phyloP scores from a whole-genome alignment of 352 stramenopile genomes.

The Globisporangium iwayamae region DNA sequence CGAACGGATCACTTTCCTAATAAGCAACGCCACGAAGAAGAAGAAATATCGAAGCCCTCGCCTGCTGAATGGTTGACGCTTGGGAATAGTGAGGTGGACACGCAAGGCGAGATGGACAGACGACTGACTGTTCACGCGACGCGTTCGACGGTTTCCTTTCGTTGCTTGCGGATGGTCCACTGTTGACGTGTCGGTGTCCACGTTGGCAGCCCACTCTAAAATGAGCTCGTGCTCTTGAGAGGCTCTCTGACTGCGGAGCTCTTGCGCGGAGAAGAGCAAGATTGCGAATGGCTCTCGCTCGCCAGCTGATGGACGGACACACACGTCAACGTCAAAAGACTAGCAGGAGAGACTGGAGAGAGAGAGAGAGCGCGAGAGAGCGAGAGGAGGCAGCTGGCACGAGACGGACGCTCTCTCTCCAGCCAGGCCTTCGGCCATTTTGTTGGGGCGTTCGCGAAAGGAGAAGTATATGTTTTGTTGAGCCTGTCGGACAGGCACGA shows the following conservation, averaged over 20 bases:
- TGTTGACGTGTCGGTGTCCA: too few species aligned
- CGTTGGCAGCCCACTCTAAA: too few species aligned
- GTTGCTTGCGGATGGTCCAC: too few species aligned
- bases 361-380: not conserved
- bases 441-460: not conserved
- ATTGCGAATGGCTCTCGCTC: not conserved
- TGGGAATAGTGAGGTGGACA: not conserved
- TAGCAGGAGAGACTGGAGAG: not conserved
- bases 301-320: not conserved
- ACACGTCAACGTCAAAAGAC: not conserved
- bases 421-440: not conserved
- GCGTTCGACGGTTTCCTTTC: not conserved
- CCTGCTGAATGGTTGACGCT: not conserved
- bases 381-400: not conserved
- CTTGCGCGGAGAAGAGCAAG: not conserved
- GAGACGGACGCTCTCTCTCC: not conserved
- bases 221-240: too few species aligned
- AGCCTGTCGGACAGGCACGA: slow-evolving; percentile 1
- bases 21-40: not conserved
- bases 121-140: not conserved
- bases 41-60: not conserved
- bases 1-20: not conserved
- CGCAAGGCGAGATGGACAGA: not conserved
- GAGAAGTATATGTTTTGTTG: not conserved
- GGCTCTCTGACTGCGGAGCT: not conserved